Percentiles rank a stretch among this genome's conserved stretches.
phyloP scores from a whole-genome alignment of 2,329 filamentous ascomycete genomes.

The Colletotrichum tanaceti region DNA sequence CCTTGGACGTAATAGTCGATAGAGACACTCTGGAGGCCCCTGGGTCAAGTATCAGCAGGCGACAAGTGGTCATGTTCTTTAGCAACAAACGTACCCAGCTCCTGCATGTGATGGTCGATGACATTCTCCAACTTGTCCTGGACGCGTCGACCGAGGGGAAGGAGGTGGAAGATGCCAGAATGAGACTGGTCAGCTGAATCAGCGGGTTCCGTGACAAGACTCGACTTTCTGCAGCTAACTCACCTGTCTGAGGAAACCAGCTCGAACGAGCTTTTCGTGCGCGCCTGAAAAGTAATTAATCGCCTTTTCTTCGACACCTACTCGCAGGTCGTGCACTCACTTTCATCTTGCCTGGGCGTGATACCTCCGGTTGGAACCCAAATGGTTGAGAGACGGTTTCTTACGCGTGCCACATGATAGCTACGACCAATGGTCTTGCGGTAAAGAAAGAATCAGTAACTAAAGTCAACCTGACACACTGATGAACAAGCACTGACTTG shows the following conservation, averaged over 20 bases:
- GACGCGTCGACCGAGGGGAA: constrained; percentile 87
- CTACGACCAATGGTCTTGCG: constrained; percentile 25
- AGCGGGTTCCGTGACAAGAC: not conserved
- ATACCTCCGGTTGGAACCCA: constrained; percentile 84
- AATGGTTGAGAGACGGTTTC: constrained; percentile 72
- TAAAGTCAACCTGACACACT: not conserved
- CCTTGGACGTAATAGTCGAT: constrained; percentile 86
- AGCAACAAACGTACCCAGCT: constrained; percentile 65
- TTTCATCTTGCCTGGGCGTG: constrained; percentile 65
- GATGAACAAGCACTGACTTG: not conserved
- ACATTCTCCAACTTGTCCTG: constrained; percentile 88
- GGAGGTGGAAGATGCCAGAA: constrained; percentile 89
- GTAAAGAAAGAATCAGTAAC: not conserved
- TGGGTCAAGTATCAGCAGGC: constrained; percentile 44
- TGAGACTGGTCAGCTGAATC: constrained; percentile 69
- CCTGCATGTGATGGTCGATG: constrained; percentile 89
- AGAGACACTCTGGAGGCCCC: constrained; percentile 85
- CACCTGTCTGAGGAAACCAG: constrained; percentile 80
- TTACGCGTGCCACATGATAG: constrained; percentile 19
- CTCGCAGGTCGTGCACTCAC: constrained; percentile 49
- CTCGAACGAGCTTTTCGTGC: constrained; percentile 74
- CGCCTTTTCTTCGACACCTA: not conserved
- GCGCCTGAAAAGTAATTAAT: constrained; percentile 60
- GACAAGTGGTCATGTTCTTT: not conserved
- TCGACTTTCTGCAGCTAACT: constrained; percentile 40